Conservation (phyloP, 257 asterid genomes). For the Primulina huaijiensis region DNA sequence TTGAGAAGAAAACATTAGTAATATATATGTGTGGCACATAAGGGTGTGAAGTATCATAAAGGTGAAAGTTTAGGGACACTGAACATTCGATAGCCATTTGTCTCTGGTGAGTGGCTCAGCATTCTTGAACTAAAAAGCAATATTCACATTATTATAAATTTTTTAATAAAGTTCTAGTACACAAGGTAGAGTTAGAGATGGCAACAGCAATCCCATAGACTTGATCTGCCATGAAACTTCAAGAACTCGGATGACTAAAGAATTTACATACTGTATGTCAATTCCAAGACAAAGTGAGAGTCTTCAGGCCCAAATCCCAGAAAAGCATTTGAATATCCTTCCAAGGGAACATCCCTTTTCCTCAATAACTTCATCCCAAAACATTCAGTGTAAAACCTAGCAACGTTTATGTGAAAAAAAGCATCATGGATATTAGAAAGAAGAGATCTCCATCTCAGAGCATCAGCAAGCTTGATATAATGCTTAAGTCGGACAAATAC, state of each 20-base stretch:
- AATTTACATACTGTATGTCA: conserved; percentile 77
- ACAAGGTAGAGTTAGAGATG: too few relatives aligned
- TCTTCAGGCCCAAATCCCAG: conserved; percentile 99
- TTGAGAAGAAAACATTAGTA: background rate
- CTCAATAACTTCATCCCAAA: conserved; percentile 92
- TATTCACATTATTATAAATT: too few relatives aligned
- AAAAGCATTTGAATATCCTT: conserved; percentile 91
- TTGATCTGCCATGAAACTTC: conserved; percentile 6
- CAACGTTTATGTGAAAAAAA: conserved; percentile 16
- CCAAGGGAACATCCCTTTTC: conserved; percentile 88
- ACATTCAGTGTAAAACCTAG: conserved; percentile 89
- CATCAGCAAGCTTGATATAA: background rate
- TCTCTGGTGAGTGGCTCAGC: background rate
- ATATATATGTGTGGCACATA: background rate
- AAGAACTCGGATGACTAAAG: background rate
- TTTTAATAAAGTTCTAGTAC: too few relatives aligned
- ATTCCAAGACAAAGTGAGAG: conserved; percentile 80
- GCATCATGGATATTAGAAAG: conserved; percentile 11
- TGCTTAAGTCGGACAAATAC: conserved; percentile 37
- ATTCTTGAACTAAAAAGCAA: background rate
- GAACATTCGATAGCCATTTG: too few relatives aligned
- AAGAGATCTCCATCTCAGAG: conserved; percentile 16
- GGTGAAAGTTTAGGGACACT: background rate
- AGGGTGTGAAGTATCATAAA: background rate
- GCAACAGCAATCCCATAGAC: background rate